Percentiles rank a stretch among this genome's conserved stretches.
These are phyloP conservation scores for Aspergillus carbonarius DNA, from an alignment of 2,329 filamentous ascomycete genomes.

Conservation along the genomic window DNA sequence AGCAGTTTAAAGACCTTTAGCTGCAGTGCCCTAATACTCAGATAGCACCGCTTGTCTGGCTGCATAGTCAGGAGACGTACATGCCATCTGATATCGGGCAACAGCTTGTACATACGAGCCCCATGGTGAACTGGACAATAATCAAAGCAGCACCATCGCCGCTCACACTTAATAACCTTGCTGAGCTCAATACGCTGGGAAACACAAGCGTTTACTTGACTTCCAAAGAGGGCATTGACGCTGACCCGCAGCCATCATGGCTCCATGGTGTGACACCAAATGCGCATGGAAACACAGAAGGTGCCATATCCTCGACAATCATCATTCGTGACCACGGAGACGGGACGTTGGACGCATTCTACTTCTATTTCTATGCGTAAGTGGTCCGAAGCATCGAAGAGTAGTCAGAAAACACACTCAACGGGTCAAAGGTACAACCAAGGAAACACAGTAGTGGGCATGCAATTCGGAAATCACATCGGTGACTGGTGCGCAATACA, in stretches of 20 bases:
- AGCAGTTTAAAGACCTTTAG: neutral
- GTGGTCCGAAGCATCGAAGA: constrained; percentile 8
- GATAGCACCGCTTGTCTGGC: constrained; percentile 53
- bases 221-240: constrained; percentile 49
- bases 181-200: constrained; percentile 46
- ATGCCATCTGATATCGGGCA: constrained; percentile 51
- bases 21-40: constrained; percentile 3
- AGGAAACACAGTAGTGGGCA: constrained; percentile 51
- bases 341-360: constrained; percentile 58
- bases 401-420: neutral
- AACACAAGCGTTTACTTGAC: constrained; percentile 52
- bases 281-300: constrained; percentile 49
- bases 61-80: constrained; percentile 50
- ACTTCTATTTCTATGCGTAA: constrained; percentile 62
- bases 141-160: constrained; percentile 41
- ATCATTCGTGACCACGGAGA: constrained; percentile 59
- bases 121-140: constrained; percentile 44
- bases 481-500: constrained; percentile 55
- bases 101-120: constrained; percentile 49
- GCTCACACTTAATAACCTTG: constrained; percentile 50
- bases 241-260: constrained; percentile 44
- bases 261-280: constrained; percentile 56
- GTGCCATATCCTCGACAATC: constrained; percentile 52
- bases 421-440: constrained; percentile 47
- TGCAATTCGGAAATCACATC: constrained; percentile 60